Evolutionary conservation across 768 basidiomycete species (phyloP), one percentile per base, ranked within the genome.

Genomic region (Calocera cornea): DNA sequence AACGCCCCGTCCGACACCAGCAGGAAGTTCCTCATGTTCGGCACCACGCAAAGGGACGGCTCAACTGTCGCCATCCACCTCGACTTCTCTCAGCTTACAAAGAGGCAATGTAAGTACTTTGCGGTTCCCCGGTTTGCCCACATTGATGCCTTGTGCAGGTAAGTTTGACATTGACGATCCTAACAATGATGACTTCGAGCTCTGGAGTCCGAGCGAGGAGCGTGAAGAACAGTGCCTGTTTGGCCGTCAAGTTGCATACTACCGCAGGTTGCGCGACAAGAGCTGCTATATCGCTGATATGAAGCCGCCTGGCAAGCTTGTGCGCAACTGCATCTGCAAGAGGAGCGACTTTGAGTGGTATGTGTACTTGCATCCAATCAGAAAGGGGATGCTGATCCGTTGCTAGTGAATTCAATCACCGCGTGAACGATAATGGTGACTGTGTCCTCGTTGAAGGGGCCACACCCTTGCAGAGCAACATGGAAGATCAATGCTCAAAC

Each of bases 161-260:
- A 77, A 80, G 0, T 77, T 95, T 54, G 84, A 82, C 68, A 64
- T 83, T 2, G 83, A 92, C 0, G 78, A 97, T 72, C 87, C 94
- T 7, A 82, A 81, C 19, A 79, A 87, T 41, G 95, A 97, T 73
- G 97, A 99, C 78, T 98, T 98, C 74, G 95, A 98, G 75, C 78
- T 97, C 1, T 98, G 97, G 97, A 93, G 89, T 74, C 97, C 95
- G 0, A 91, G 90, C 68, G 89, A 95, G 73, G 87, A 86, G 54
- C 85, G 97, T n/a, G 79, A 83, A 36, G 94, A 98, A 73, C 79
- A 80, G 8, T 99, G 97, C 77, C 78, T 98, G 31, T 99, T 98
- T 71, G 97, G 97, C 24, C 84, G 89, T 68, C 90, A 92, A 83
- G 92, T 91, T 65, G 79, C 90, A n/a, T 98, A 95, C 74, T 90